Evolutionary conservation across 495 filamentous ascomycete genomes (phyloP), one percentile per base, ranked within the genome.

Genomic region (Durotheca rogersii): DNA sequence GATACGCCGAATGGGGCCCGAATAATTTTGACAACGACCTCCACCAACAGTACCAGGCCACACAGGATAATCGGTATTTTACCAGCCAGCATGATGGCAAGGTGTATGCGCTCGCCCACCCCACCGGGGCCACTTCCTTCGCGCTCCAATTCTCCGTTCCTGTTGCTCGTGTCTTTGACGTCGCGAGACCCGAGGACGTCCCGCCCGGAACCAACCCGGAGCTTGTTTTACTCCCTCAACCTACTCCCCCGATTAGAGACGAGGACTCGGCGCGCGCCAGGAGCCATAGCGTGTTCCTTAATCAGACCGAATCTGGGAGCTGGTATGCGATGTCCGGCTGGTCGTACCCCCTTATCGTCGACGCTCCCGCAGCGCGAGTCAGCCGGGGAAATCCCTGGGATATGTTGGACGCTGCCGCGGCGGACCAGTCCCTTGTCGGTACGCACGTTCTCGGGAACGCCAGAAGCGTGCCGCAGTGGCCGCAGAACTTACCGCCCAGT

Each of bases 251-350:
- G 0, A 71, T 78, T 6, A 72, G 68, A 15, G 62, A 75, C 45
- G 81, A 84, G 41, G 77, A 76, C 12, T 67, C 70, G 3, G 71
- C 76, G 14, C 77, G 82, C 40, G 79, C 80, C 11, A 74, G 79
- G 18, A 81, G 79, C 31, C 70, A 78, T 43, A 83, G 82, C 27
- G 84, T 95, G 2, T 96, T 93, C 64, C 79, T 98, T 37, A 94
- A 96, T 61, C 84, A 83, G 45, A 96, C 89, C 6, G 81, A 87
- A 53, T 75, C 76, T 29, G 91, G 90, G 29, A 85, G 88, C 48
- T 96, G 91, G 89, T 98, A 92, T 68, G 93, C 91, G 12, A 80
- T 98, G 68, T 96, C 93, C 0, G 92, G 94, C 41, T 80, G 68
- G 44, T 85, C 81, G 3, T 98, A 95, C 58, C 93, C 93, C n/a